Base-by-base conservation (phyloP, 441 rosid genomes). In the Populus tomentosa region DNA sequence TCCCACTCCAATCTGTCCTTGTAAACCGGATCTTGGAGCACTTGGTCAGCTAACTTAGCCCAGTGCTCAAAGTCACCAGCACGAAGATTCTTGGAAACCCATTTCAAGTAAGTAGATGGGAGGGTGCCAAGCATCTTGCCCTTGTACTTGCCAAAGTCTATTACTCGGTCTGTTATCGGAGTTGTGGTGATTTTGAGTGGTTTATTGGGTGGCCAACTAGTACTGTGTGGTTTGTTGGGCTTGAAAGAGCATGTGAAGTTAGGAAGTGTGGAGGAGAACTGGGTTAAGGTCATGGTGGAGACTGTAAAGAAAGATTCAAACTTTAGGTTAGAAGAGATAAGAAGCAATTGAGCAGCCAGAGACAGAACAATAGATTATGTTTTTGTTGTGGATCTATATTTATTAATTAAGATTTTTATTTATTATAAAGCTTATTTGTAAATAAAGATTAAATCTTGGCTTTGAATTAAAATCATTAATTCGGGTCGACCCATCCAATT, bases 1-100 rank as follows among this genome's bases (percentile, higher is more conserved):
- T 91, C 97, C 98, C 97, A 94, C 82, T 92, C 98, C 3, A 88
- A 65, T 24, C 94, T 83, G 74, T 92, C 98, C 73, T 76, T 80
- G 81, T 91, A 94, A 67, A 92, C 77, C 4, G 90, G 86, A 62
- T 94, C 95, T 7, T 84, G 53, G 1, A 92, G 93, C 4, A 94
- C 98, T 70, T 85, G 85, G 75, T 91, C 94, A 1, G 94, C 97
- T 26, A 91, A 84, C 65, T 78, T 82, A 69, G 97, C 93, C 97
- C 98, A 94, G 13, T 84, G 83, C 80, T 84, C 88, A 64, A 72
- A 77, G 81, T 90, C 91, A 5, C 90, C 82, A 28, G 94, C 87
- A 0, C 95, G 88, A 62, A 91, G 90, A 77, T 89, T 91, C 59
- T 86, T 82, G 28, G 91, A 85, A 53, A 94, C 87, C 98, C 97